Conservation (phyloP, 768 basidiomycete genomes). For the Brasilioporus rufonigricans region DNA sequence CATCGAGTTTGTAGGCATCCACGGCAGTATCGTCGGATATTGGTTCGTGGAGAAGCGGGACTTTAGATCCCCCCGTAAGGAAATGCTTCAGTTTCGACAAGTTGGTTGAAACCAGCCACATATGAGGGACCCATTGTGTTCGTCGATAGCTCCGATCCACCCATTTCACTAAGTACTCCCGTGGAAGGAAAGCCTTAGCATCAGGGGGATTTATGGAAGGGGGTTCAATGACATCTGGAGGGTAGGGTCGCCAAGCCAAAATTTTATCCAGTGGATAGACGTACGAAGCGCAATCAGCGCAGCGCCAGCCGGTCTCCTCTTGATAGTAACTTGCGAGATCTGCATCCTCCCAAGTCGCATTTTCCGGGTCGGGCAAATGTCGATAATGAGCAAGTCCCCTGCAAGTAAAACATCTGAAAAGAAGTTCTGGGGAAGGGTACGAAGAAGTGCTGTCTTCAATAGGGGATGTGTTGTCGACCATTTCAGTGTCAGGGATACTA, state of each 20-base stretch:
- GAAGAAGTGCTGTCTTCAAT: slow-evolving; percentile 17
- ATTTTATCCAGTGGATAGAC: slow-evolving; percentile 75
- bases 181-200: slow-evolving; percentile 63
- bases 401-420: slow-evolving; percentile 84
- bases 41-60: slow-evolving; percentile 58
- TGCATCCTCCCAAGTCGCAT: slow-evolving; percentile 30
- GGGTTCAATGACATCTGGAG: slow-evolving; percentile 59
- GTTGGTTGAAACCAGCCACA: slow-evolving; percentile 78
- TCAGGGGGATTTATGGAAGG: slow-evolving; percentile 40
- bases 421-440: slow-evolving; percentile 39
- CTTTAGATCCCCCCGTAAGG: slow-evolving; percentile 61
- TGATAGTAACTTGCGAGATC: slow-evolving; percentile 68
- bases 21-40: slow-evolving; percentile 26
- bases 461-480: slow-evolving; percentile 29
- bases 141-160: slow-evolving; percentile 71
- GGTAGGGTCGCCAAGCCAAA: slow-evolving; percentile 88
- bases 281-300: slow-evolving; percentile 76
- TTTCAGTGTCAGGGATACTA: slow-evolving; percentile 32
- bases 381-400: slow-evolving; percentile 80
- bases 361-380: slow-evolving; percentile 56
- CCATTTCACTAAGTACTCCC: slow-evolving; percentile 96
- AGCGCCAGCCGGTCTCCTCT: slow-evolving; percentile 54
- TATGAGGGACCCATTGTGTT: slow-evolving; percentile 87
- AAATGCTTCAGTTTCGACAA: slow-evolving; percentile 75
- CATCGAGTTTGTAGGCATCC: slow-evolving; percentile 30